These are phyloP conservation scores for Bocquillonia castaneifolia DNA, from an alignment of 441 rosid species.

Conservation along the genomic window DNA sequence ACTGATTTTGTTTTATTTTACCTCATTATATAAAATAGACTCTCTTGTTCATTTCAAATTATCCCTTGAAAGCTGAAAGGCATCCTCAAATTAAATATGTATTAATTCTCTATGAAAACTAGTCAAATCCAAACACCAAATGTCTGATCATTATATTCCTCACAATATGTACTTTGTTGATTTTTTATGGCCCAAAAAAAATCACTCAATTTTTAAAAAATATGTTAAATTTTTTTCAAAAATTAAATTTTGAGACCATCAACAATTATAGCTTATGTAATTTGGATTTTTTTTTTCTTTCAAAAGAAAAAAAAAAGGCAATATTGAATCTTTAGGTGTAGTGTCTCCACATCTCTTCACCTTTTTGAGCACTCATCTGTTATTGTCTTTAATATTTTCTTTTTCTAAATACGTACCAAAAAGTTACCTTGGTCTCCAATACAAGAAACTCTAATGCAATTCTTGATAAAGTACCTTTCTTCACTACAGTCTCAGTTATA, in stretches of 20 bases:
- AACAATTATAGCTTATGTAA: no score
- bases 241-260: neutral
- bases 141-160: no score
- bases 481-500: neutral
- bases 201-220: conserved; percentile 3
- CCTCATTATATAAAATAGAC: neutral
- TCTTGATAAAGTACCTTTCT: neutral
- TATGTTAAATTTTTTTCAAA: no score
- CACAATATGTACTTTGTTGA: no score
- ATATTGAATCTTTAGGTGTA: neutral
- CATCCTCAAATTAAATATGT: conserved; percentile 9
- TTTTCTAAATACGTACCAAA: conserved; percentile 1
- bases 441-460: conserved; percentile 7
- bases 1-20: conserved; percentile 2
- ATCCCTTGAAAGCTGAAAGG: conserved; percentile 16
- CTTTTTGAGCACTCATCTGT: neutral
- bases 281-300: no score
- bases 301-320: no score
- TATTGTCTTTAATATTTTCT: neutral
- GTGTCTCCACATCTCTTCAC: neutral
- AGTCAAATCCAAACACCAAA: neutral
- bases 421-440: conserved; percentile 11
- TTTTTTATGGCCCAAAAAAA: no score
- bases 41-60: conserved; percentile 16
- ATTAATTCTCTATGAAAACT: neutral